A percentile compares a stretch with the other conserved stretches of the same genome.
Evolutionary conservation across 345 rosid genomes (phyloP).

Genomic region (Punica granatum): DNA sequence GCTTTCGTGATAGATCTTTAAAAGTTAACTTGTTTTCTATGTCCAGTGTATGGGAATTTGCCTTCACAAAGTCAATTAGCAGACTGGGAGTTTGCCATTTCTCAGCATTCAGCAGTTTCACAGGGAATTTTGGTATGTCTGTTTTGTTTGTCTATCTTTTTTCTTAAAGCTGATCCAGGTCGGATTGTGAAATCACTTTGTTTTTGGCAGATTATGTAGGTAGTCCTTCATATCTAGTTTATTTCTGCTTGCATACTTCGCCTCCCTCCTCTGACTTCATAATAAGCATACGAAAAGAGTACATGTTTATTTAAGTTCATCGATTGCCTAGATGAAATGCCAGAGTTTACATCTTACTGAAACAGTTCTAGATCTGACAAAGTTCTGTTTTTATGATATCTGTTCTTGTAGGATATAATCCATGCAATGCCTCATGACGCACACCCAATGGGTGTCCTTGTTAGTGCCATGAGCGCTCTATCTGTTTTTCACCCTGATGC

Average conservation of each 20-base stretch:
- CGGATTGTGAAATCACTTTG: background rate
- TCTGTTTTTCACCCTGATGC: slow-evolving; percentile 98
- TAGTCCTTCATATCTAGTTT: background rate
- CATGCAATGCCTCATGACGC: slow-evolving; percentile 99
- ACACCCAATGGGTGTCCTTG: slow-evolving; percentile 97
- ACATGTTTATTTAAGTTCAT: background rate
- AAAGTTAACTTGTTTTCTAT: background rate
- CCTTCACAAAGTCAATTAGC: slow-evolving; percentile 76
- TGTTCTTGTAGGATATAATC: slow-evolving; percentile 64
- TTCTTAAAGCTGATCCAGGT: background rate
- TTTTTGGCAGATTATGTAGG: background rate
- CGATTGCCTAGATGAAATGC: background rate
- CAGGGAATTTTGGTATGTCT: slow-evolving; percentile 69
- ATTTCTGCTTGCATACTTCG: background rate
- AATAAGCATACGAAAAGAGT: background rate
- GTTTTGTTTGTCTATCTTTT: background rate
- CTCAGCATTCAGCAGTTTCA: slow-evolving; percentile 96
- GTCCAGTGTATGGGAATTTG: slow-evolving; percentile 75
- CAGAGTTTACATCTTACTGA: background rate
- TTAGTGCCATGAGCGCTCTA: slow-evolving; percentile 93
- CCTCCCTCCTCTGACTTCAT: background rate
- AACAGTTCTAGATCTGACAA: background rate
- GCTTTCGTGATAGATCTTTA: background rate
- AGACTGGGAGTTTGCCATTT: slow-evolving; percentile 90
- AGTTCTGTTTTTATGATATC: background rate